Base-by-base conservation (phyloP, 257 asterid species). In the Nyctanthes arbortristis region DNA sequence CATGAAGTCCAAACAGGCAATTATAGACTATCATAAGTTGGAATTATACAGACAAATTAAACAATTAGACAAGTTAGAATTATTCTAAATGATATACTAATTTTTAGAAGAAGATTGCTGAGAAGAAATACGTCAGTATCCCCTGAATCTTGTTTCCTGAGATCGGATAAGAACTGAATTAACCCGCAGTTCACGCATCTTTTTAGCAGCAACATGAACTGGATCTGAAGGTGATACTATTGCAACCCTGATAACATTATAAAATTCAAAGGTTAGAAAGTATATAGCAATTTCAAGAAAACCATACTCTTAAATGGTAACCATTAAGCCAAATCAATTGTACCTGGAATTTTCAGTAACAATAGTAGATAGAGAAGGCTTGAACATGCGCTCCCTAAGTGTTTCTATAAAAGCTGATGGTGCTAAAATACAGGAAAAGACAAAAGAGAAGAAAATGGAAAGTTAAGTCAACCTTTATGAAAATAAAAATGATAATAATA, bases 351-450 rank as follows among this genome's bases (percentile, higher is more conserved):
- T 80, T 40, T 90, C 98, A 16, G 97, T 75, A 65, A 93, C 77
- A 77, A 93, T 73, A 35, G 91, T 76, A 69, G 97, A 93, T 64
- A 93, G 84, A 55, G 97, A 83, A 35, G 98, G 98, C 86, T 93
- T 90, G 88, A 90, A 88, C 89, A 90, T 89, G 54, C 89, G 93
- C 70, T 93, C 98, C 84, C 95, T 87, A 28, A 93, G 89, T 20
- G 92, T 85, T 79, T 88, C 98, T 45, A 93, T 84, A 66, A 90
- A 88, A 69, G 90, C 90, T 31, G 89, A 80, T 66, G 98, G 94
- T 54, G 96, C 97, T 93, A 97, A 74, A 79, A 79, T 28, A 73
- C 35, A 58, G 69, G 72, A 31, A 69, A 66, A 65, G 65, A 13
- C 40, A 55, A 73, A 37, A n/a, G n/a, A n/a, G n/a, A 34, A 20